Base-by-base conservation (phyloP, 2,329 filamentous ascomycete genomes). In the Xylaria sp. region DNA sequence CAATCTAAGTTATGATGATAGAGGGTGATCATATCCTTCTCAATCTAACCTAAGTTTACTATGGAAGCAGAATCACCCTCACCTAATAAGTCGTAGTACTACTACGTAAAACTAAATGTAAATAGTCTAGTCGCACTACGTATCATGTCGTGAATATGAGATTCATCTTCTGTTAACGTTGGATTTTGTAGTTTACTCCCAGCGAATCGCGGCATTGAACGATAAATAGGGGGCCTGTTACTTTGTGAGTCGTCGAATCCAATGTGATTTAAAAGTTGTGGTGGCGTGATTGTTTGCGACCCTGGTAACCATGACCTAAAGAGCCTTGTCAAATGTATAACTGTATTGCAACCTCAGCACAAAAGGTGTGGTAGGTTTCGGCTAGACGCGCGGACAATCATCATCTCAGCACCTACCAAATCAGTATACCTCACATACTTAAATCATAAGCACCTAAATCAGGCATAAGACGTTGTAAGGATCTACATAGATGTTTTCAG, bases 341-440 rank as follows among this genome's bases (percentile, higher is more conserved):
- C 53, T n/a, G 11, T 39, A 42, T 7, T 55, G 53, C 13, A 55
- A 55, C 22, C 53, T n/a, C 9, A n/a, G 53, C 13, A 25, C 1
- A 38, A n/a, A 31, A 31, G 54, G 39, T 47, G 47, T 62, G 54
- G 54, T 58, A n/a, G 17, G 56, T 62, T 51, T 44, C 54, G 54
- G 64, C 9, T 55, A 54, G 54, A 55, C n/a, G 31, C 50, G 39
- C 59, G 54, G 59, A 55, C 25, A 17, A 27, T 17, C 22, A 20
- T 29, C 33, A 9, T 29, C 22, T 49, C 45, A 17, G 25, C 15
- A 15, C 5, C 45, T 17, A 29, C 45, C 15, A 22, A 20, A 33
- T 53, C 31, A 22, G n/a, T 27, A 42, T 29, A 27, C 33, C n/a
- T 39, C 36, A 17, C 10, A n/a, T 51, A 51, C 5, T 20, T 22